Conservation (phyloP, 768 basidiomycete genomes). For the Phylloporus arenicola region DNA sequence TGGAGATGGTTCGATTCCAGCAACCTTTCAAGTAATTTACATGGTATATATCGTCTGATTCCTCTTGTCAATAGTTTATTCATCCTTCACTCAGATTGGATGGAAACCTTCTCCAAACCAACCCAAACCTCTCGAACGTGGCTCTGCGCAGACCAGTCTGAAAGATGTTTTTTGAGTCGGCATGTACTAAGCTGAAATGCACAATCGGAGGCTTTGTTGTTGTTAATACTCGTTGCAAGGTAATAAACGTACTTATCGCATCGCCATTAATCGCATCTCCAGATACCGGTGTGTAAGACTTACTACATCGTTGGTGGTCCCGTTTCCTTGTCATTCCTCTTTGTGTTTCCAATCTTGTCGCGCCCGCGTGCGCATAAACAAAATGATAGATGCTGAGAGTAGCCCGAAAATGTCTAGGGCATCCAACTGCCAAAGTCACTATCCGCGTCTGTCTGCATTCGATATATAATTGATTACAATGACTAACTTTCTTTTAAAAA, state of each 20-base stretch:
- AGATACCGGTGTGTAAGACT: too few species aligned
- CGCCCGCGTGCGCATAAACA: too few species aligned
- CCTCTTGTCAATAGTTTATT: not conserved
- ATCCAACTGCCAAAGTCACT: too few species aligned
- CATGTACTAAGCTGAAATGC: not conserved
- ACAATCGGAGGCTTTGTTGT: not conserved
- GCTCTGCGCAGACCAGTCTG: constrained; percentile 54
- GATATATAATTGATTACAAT: not conserved
- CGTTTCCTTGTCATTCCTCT: too few species aligned
- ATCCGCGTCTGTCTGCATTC: too few species aligned
- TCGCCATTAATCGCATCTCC: not conserved
- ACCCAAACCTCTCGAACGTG: constrained; percentile 60
- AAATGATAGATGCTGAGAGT: too few species aligned
- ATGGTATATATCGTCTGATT: constrained; percentile 50
- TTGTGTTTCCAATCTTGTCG: too few species aligned
- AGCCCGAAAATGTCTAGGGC: too few species aligned
- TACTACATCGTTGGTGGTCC: too few species aligned
- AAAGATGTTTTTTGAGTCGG: constrained; percentile 49
- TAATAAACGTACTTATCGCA: not conserved
- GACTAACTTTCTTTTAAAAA: not conserved
- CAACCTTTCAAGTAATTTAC: constrained; percentile 95
- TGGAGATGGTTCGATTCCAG: constrained; percentile 80
- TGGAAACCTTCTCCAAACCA: constrained; percentile 74
- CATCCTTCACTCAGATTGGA: constrained; percentile 51
- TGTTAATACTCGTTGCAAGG: not conserved